These are phyloP conservation scores for Tricholoma hemisulphureum DNA, from an alignment of 768 basidiomycete genomes.

Conservation along the genomic window DNA sequence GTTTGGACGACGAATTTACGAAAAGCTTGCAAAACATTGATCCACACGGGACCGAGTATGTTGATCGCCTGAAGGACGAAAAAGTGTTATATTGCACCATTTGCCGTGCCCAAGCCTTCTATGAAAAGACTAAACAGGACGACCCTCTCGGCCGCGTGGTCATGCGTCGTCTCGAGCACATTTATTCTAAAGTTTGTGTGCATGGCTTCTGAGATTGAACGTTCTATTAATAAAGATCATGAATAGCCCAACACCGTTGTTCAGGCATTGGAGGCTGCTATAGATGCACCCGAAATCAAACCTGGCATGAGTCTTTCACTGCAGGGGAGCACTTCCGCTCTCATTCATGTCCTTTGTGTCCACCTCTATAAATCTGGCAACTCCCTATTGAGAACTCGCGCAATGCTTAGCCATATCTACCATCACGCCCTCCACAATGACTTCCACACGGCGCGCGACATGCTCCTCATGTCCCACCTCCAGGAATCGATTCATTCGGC, in stretches of 20 bases:
- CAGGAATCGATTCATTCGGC: constrained; percentile 96
- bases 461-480: constrained; percentile 98
- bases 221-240: constrained; percentile 12
- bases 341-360: constrained; percentile 87
- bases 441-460: constrained; percentile 95
- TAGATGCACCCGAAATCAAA: constrained; percentile 54
- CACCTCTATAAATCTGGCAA: constrained; percentile 92
- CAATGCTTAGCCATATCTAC: constrained; percentile 97
- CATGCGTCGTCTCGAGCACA: constrained; percentile 95
- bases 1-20: constrained; percentile 97
- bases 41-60: constrained; percentile 98
- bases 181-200: constrained; percentile 86
- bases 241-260: constrained; percentile 88
- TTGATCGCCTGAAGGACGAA: constrained; percentile 95
- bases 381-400: constrained; percentile 89
- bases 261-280: constrained; percentile 79
- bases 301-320: constrained; percentile 60
- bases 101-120: constrained; percentile 88
- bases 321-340: constrained; percentile 59
- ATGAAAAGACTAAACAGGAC: constrained; percentile 73
- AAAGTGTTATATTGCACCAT: constrained; percentile 92
- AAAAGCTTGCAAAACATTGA: constrained; percentile 97
- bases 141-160: constrained; percentile 86
- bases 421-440: constrained; percentile 96
- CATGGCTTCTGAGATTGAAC: not conserved